phyloP scores from a whole-genome alignment of 148 eudicot genomes.

The Rhododendron ovatum region DNA sequence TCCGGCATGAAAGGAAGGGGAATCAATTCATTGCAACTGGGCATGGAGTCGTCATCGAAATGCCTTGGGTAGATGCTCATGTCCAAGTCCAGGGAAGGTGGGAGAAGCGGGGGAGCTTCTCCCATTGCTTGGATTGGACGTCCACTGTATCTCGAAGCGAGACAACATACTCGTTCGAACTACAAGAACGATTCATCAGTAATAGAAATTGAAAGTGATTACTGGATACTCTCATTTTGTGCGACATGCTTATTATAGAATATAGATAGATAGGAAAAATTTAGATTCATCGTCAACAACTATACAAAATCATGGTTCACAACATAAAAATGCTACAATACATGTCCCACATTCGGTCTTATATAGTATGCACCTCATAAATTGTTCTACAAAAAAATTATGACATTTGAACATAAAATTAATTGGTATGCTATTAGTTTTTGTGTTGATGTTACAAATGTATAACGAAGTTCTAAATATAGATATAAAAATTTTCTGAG shows the following conservation, averaged over 20 bases:
- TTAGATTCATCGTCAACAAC: no score
- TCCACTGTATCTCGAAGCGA: conserved; percentile 55
- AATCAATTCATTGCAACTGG: conserved; percentile 36
- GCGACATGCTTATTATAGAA: no score
- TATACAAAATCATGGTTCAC: no score
- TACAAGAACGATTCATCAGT: conserved; percentile 13
- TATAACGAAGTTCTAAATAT: no score
- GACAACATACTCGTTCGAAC: conserved; percentile 69
- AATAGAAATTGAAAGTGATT: not conserved
- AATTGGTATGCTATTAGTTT: not conserved
- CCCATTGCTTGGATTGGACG: conserved; percentile 49
- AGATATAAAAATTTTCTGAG: no score
- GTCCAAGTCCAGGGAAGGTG: conserved; percentile 76
- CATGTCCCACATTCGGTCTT: not conserved
- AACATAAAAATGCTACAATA: no score
- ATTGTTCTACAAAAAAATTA: not conserved
- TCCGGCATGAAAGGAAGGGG: conserved; percentile 50
- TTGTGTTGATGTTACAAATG: not conserved
- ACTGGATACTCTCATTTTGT: not conserved
- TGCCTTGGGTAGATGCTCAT: conserved; percentile 67
- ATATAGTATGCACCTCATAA: not conserved
- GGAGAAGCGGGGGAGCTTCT: conserved; percentile 36
- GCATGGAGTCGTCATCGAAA: conserved; percentile 54
- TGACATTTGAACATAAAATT: no score
- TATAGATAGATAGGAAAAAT: no score